phyloP scores from a whole-genome alignment of 805 yeast species.

The Danielia reshetovae region DNA sequence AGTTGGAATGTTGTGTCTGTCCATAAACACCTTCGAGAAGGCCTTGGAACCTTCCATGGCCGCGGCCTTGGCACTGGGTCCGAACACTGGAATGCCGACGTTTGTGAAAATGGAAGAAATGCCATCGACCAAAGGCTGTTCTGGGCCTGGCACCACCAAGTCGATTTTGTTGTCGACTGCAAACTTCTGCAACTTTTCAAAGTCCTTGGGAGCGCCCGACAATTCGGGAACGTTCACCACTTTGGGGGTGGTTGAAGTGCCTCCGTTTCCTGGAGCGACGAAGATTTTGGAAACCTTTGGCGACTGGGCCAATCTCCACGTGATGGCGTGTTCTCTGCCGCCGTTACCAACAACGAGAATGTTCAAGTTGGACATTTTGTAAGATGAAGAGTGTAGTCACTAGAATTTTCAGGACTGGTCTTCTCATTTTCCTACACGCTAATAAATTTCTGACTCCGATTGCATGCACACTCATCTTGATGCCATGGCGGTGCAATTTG shows the following conservation, averaged over 20 bases:
- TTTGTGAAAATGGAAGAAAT: slow-evolving; percentile 65
- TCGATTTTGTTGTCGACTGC: slow-evolving; percentile 63
- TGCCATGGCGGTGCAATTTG: too few relatives aligned
- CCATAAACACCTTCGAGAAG: slow-evolving; percentile 91
- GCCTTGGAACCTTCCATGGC: slow-evolving; percentile 96
- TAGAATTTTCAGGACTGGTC: too few relatives aligned
- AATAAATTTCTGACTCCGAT: slow-evolving; percentile 2
- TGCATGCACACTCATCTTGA: neutral
- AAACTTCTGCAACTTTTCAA: slow-evolving; percentile 65
- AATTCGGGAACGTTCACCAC: slow-evolving; percentile 65
- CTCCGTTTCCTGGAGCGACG: slow-evolving; percentile 98
- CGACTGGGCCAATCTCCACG: slow-evolving; percentile 87
- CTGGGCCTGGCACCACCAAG: slow-evolving; percentile 97
- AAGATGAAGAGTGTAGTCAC: too few relatives aligned
- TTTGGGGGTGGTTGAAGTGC: slow-evolving; percentile 58
- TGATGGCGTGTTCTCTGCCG: slow-evolving; percentile 97
- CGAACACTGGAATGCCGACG: slow-evolving; percentile 93
- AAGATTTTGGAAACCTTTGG: slow-evolving; percentile 64
- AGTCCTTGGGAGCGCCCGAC: slow-evolving; percentile 62
- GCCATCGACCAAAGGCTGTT: slow-evolving; percentile 96
- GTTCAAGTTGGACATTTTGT: too few relatives aligned
- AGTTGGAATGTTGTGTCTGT: slow-evolving; percentile 86
- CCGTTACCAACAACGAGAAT: slow-evolving; percentile 92
- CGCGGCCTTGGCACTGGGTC: slow-evolving; percentile 92
- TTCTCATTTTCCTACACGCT: neutral